phyloP scores from a whole-genome alignment of 495 filamentous ascomycete genomes.

The Parathielavia appendiculata region DNA sequence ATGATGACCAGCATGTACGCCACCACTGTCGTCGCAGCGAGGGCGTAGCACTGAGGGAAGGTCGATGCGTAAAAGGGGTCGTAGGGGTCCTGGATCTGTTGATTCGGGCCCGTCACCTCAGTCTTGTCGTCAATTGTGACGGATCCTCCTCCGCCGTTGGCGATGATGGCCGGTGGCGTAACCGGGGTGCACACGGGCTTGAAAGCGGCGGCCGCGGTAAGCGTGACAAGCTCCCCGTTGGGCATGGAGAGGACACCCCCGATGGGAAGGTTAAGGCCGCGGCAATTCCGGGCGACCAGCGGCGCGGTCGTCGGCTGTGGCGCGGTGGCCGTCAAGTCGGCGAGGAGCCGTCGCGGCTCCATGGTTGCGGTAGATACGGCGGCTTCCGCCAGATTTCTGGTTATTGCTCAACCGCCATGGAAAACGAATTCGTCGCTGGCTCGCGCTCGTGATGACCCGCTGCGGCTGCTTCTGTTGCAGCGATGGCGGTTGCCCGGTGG shows the following conservation, averaged over 20 bases:
- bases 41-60: conserved; percentile 84
- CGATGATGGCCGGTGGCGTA: conserved; percentile 41
- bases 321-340: conserved; percentile 15
- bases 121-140: conserved; percentile 36
- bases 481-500: background rate
- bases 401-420: conserved; percentile 36
- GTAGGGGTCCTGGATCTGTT: conserved; percentile 45
- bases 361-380: conserved; percentile 24
- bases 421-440: conserved; percentile 18
- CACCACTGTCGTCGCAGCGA: conserved; percentile 83
- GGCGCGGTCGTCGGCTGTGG: conserved; percentile 17
- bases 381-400: conserved; percentile 26
- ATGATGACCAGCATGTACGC: conserved; percentile 93
- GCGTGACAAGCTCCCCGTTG: conserved; percentile 52
- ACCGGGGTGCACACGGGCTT: conserved; percentile 56
- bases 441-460: background rate
- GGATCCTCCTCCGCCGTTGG: conserved; percentile 42
- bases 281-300: conserved; percentile 24
- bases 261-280: conserved; percentile 51
- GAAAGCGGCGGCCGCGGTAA: conserved; percentile 58
- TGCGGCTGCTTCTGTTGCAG: background rate
- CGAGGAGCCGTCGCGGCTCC: conserved; percentile 24
- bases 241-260: conserved; percentile 57
- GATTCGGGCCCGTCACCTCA: conserved; percentile 13
- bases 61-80: conserved; percentile 93